phyloP scores from a whole-genome alignment of 31 red algal genomes.

The Porphyra umbilicalis region DNA sequence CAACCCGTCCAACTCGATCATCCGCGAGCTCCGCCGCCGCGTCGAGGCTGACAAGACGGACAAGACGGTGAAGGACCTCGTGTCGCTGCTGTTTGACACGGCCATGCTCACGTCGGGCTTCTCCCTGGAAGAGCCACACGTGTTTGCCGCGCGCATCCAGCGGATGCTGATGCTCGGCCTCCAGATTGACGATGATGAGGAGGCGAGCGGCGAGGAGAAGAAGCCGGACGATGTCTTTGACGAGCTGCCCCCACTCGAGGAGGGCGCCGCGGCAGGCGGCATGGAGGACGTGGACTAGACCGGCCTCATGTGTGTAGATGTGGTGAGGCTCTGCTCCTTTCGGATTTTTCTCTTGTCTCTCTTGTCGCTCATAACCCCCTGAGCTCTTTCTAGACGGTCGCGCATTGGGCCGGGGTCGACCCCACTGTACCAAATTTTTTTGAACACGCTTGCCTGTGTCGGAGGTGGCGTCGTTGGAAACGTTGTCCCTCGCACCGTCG shows the following conservation, averaged over 20 bases:
- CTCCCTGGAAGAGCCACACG: conserved; percentile 92
- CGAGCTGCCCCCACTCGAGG: conserved; percentile 71
- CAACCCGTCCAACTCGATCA: conserved; percentile 95
- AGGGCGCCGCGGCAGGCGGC: conserved; percentile 47
- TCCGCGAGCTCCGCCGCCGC: conserved; percentile 78
- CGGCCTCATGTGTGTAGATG: background rate
- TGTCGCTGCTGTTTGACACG: conserved; percentile 97
- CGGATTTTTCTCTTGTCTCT: background rate
- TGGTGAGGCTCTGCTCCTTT: background rate
- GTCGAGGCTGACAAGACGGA: conserved; percentile 95
- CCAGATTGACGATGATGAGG: conserved; percentile 92
- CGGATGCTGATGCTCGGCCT: conserved; percentile 96
- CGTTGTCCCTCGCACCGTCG: no score
- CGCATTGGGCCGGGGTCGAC: background rate
- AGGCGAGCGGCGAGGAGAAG: conserved; percentile 22
- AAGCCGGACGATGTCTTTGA: conserved; percentile 42
- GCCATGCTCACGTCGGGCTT: conserved; percentile 90
- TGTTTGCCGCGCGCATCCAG: conserved; percentile 94
- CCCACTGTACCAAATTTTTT: background rate
- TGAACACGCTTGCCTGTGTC: no score
- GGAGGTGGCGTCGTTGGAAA: no score
- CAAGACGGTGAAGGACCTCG: conserved; percentile 98
- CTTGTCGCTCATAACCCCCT: no score
- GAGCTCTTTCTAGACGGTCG: background rate
- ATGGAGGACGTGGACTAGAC: conserved; percentile 58